A percentile compares a stretch with the other conserved stretches of the same genome.
These are phyloP conservation scores for Hemisphaericaspora xylanilytica DNA, from an alignment of 1,139 yeast species.

Conservation along the genomic window DNA sequence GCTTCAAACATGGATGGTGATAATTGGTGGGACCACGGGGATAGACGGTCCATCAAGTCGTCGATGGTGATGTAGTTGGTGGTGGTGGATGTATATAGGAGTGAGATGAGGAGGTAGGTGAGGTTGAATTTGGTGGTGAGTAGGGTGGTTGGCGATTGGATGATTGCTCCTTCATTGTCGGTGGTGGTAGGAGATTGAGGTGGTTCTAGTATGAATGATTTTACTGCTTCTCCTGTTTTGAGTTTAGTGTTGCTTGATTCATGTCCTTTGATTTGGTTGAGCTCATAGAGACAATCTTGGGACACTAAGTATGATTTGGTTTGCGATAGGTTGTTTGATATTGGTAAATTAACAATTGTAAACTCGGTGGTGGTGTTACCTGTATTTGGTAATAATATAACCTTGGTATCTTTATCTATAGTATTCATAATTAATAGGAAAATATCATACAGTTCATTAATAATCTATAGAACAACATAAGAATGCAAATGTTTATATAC, in stretches of 20 bases:
- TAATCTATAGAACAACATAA: too few relatives aligned
- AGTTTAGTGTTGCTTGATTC: constrained; percentile 20
- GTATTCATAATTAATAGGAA: constrained; percentile 1
- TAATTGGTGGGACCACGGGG: constrained; percentile 23
- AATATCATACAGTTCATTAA: too few relatives aligned
- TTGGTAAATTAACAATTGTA: constrained; percentile 26
- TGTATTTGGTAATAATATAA: constrained; percentile 10
- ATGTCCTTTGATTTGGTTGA: constrained; percentile 31
- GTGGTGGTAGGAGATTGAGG: neutral
- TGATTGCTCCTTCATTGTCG: constrained; percentile 24
- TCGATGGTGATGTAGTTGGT: constrained; percentile 44
- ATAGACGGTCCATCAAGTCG: constrained; percentile 46
- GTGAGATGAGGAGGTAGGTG: constrained; percentile 38
- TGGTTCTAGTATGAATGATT: constrained; percentile 37
- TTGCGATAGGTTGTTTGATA: constrained; percentile 15
- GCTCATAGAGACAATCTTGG: constrained; percentile 25
- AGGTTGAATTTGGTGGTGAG: constrained; percentile 44
- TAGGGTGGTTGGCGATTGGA: constrained; percentile 37
- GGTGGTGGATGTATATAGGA: constrained; percentile 27
- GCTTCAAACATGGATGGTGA: constrained; percentile 21
- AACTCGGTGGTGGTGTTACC: constrained; percentile 7
- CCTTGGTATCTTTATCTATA: constrained; percentile 12
- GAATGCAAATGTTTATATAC: too few relatives aligned
- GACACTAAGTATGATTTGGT: constrained; percentile 23
- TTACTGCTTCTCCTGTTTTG: constrained; percentile 29